A percentile compares a stretch with the other conserved stretches of the same genome.
phyloP scores from a whole-genome alignment of 164 flowering plant genomes.

The Echeveria elegans region DNA sequence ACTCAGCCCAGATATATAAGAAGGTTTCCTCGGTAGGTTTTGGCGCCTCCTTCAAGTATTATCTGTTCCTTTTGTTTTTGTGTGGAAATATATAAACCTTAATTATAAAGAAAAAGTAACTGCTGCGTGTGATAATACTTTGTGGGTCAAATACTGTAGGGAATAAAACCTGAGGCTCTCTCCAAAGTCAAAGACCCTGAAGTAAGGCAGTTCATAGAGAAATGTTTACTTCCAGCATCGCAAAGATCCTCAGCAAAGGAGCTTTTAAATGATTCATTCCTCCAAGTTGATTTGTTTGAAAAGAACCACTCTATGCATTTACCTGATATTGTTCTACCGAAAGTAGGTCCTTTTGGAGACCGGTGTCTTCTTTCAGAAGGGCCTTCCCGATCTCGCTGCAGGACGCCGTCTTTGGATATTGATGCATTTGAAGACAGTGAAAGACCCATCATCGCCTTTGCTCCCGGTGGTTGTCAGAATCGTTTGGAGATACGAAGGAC shows the following conservation, averaged over 20 bases:
- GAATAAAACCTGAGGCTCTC: background rate
- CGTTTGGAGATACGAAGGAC: no score
- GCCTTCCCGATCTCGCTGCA: no score
- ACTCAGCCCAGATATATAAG: slow-evolving; percentile 6
- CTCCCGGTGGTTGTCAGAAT: slow-evolving; percentile 8
- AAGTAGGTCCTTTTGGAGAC: no score
- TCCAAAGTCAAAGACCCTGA: background rate
- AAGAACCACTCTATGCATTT: slow-evolving; percentile 20
- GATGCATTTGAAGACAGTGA: no score
- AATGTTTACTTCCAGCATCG: no score
- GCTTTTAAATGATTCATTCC: slow-evolving; percentile 58
- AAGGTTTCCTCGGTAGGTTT: slow-evolving; percentile 1
- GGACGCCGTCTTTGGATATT: no score
- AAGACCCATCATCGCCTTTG: slow-evolving; percentile 10
- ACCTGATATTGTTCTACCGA: slow-evolving; percentile 27
- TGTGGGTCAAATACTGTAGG: no score
- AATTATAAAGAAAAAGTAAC: no score
- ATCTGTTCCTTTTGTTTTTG: no score
- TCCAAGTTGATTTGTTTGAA: slow-evolving; percentile 30
- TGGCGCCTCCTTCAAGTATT: background rate
- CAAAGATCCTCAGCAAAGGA: slow-evolving; percentile 10
- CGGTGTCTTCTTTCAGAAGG: no score
- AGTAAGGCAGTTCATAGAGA: background rate
- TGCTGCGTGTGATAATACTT: no score
- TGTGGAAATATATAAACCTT: no score